Evolutionary conservation across 2,329 filamentous ascomycete genomes (phyloP).

Genomic region (Madurella fahalii): DNA sequence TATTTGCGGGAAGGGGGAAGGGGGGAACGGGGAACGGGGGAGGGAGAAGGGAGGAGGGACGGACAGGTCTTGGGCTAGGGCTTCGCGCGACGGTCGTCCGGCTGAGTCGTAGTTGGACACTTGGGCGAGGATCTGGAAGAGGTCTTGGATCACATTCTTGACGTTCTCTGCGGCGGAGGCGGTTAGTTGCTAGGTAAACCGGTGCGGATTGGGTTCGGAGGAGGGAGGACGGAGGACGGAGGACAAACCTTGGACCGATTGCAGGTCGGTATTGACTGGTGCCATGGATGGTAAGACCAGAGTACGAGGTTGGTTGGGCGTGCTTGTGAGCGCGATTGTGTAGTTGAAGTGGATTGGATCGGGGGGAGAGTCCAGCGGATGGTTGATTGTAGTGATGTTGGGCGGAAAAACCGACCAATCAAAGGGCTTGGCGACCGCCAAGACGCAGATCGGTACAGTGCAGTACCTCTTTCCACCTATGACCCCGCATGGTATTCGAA

Average conservation of each 20-base stretch:
- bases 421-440: too few relatives aligned
- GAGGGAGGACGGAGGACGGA: background rate
- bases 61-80: slow-evolving; percentile 52
- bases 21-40: slow-evolving; percentile 18
- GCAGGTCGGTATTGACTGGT: slow-evolving; percentile 27
- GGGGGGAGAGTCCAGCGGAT: too few relatives aligned
- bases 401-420: too few relatives aligned
- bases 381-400: too few relatives aligned
- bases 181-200: slow-evolving; percentile 4
- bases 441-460: too few relatives aligned
- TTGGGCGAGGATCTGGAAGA: slow-evolving; percentile 62
- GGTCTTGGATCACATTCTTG: slow-evolving; percentile 59
- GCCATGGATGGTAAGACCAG: slow-evolving; percentile 23
- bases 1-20: background rate
- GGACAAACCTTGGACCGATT: slow-evolving; percentile 25
- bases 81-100: slow-evolving; percentile 49
- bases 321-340: too few relatives aligned
- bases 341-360: too few relatives aligned
- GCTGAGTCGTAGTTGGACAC: slow-evolving; percentile 56
- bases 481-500: too few relatives aligned
- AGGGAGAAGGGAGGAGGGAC: slow-evolving; percentile 35
- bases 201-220: too few relatives aligned
- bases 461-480: too few relatives aligned
- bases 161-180: slow-evolving; percentile 44
- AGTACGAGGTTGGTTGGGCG: too few relatives aligned